These are phyloP conservation scores for Caryopteris hybrid DNA, from an alignment of 305 asterid species.

Conservation along the genomic window DNA sequence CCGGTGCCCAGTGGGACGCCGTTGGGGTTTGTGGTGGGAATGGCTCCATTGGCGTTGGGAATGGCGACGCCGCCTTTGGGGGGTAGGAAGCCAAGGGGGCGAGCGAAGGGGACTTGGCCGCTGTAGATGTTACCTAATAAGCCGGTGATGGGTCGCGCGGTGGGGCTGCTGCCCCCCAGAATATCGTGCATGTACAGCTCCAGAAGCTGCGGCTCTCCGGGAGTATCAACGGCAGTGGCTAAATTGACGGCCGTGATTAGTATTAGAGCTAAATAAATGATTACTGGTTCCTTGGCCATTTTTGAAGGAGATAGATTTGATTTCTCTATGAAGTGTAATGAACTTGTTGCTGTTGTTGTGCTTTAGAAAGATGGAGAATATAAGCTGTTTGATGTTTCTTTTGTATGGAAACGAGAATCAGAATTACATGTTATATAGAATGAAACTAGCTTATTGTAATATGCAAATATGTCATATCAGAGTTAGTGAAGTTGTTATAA, in stretches of 20 bases:
- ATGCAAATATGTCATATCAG: no score
- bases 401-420: background rate
- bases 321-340: no score
- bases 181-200: slow-evolving; percentile 80
- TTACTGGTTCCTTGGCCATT: no score
- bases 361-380: no score
- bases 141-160: slow-evolving; percentile 84
- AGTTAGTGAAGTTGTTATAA: background rate
- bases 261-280: no score
- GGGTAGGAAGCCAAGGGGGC: slow-evolving; percentile 61
- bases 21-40: slow-evolving; percentile 56
- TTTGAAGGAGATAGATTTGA: no score
- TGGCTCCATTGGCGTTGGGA: slow-evolving; percentile 83
- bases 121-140: slow-evolving; percentile 76
- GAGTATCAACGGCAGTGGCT: no score
- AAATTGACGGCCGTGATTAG: no score
- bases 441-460: no score
- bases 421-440: background rate
- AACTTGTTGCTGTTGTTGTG: no score
- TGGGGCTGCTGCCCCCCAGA: slow-evolving; percentile 83
- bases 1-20: slow-evolving; percentile 84
- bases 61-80: slow-evolving; percentile 56
- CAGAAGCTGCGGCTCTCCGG: no score
- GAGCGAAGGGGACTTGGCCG: slow-evolving; percentile 89
- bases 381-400: background rate